Evolutionary conservation across 179 eudicot genomes (phyloP), one percentile per base, ranked within the genome.

Genomic region (Silene coronaria): DNA sequence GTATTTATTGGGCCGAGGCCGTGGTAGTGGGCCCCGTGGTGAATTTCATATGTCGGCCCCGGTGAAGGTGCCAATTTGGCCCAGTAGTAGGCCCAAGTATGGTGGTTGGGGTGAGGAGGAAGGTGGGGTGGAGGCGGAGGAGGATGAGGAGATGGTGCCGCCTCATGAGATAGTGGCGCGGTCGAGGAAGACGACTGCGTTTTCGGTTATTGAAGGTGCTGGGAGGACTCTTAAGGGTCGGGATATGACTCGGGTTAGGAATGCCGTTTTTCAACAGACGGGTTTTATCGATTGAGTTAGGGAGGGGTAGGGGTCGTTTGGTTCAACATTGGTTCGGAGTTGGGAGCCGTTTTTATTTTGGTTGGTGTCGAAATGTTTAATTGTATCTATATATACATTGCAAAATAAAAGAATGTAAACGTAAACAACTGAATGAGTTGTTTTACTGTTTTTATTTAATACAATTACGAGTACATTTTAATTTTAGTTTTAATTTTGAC

Each of bases 151-250:
- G 75, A 89, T 90, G 83, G 82, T 90, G 21, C 96, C 96, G 30
- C 96, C 96, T 38, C 96, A 90, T 82, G 91, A 82, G 88, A 89
- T 89, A 3, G 89, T 89, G 67, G 91, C 96, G 28, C 78, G 88
- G 84, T 87, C 92, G 70, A 84, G 81, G 30, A 81, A 26, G 21
- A 17, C 75, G 32, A 72, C 69, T 71, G 84, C 89, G 30, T 87
- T 88, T 73, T 89, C 92, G 60, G 91, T 89, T 67, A 78, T 89
- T 46, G 93, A 89, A 67, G 93, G 93, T 38, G 88, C 74, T 3
- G 91, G 93, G 11, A 77, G 93, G 74, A 89, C 93, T 36, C 89
- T 89, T 30, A 89, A 87, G 36, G 93, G 93, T 0, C 68, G 93
- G 48, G 93, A 89, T 62, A 70, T 89, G 81, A 78, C 91, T 6